These are phyloP conservation scores for Neurospora tetrasperma DNA, from an alignment of 495 filamentous ascomycete species.

Conservation along the genomic window DNA sequence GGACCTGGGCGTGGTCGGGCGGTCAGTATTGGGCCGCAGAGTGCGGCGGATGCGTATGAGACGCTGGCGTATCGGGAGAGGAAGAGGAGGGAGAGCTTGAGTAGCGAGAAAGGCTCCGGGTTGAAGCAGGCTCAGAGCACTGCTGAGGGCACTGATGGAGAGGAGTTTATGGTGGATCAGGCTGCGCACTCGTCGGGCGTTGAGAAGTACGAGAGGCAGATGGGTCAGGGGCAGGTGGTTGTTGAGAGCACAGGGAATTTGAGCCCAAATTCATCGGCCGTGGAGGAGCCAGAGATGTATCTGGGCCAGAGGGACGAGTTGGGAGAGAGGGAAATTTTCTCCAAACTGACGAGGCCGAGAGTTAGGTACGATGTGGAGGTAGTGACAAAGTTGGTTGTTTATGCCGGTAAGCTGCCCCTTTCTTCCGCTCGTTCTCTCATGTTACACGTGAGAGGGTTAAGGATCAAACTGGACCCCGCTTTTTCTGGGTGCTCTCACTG, in stretches of 20 bases:
- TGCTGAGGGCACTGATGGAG: conserved; percentile 7
- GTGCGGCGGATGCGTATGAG: conserved; percentile 91
- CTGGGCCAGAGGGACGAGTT: conserved; percentile 38
- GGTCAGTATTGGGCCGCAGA: conserved; percentile 87
- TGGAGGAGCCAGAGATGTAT: conserved; percentile 18
- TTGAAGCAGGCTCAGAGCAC: conserved; percentile 13
- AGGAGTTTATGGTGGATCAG: conserved; percentile 2
- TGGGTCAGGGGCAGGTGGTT: conserved; percentile 63
- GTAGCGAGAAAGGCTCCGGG: conserved; percentile 11
- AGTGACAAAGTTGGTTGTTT: conserved; percentile 91
- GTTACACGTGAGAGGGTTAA: neutral
- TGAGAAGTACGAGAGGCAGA: conserved; percentile 29
- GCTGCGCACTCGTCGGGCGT: conserved; percentile 16
- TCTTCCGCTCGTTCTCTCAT: neutral
- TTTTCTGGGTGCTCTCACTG: conserved; percentile 2
- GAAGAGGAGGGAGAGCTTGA: conserved; percentile 63
- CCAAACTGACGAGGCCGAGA: conserved; percentile 70
- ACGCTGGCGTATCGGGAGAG: conserved; percentile 86
- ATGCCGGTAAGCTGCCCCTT: conserved; percentile 51
- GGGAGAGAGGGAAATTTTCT: conserved; percentile 74
- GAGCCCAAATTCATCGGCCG: neutral
- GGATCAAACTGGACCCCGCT: neutral
- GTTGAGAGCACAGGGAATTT: conserved; percentile 16
- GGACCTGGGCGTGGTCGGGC: conserved; percentile 68
- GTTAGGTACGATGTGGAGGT: conserved; percentile 97